These are phyloP conservation scores for Gentiana straminea DNA, from an alignment of 257 asterid species.

Conservation along the genomic window DNA sequence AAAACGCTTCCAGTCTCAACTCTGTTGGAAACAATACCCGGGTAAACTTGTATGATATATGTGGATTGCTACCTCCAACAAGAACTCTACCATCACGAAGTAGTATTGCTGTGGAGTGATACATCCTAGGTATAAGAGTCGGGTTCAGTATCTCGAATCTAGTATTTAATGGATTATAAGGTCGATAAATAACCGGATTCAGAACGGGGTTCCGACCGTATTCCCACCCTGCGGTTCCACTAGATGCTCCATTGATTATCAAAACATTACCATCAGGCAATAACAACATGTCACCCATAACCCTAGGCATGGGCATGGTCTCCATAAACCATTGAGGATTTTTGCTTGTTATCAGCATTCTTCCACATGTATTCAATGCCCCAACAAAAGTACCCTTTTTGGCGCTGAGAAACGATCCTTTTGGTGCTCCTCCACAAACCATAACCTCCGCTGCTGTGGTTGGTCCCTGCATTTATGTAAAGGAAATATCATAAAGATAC, in stretches of 20 bases:
- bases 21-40: constrained; percentile 23
- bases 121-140: constrained; percentile 26
- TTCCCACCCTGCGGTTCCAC: constrained; percentile 35
- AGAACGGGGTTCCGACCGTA: constrained; percentile 23
- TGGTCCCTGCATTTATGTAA: background rate
- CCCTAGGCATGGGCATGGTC: constrained; percentile 33
- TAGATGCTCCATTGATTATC: constrained; percentile 29
- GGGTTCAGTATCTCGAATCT: constrained; percentile 22
- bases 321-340: constrained; percentile 42
- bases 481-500: too few species aligned
- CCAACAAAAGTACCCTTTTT: constrained; percentile 11
- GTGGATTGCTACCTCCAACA: constrained; percentile 36
- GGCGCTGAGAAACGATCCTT: constrained; percentile 16
- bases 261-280: constrained; percentile 30
- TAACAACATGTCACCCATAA: constrained; percentile 43
- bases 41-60: constrained; percentile 7
- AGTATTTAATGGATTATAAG: constrained; percentile 1
- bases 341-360: constrained; percentile 24
- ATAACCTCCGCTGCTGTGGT: constrained; percentile 25
- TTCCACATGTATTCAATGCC: constrained; percentile 32
- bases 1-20: constrained; percentile 20
- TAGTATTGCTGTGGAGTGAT: constrained; percentile 31
- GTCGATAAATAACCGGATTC: constrained; percentile 23
- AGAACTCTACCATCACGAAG: constrained; percentile 34
- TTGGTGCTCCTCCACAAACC: constrained; percentile 43